Evolutionary conservation across 495 filamentous ascomycete species (phyloP), one percentile per base, ranked within the genome.

Genomic region (Zalerion maritima): DNA sequence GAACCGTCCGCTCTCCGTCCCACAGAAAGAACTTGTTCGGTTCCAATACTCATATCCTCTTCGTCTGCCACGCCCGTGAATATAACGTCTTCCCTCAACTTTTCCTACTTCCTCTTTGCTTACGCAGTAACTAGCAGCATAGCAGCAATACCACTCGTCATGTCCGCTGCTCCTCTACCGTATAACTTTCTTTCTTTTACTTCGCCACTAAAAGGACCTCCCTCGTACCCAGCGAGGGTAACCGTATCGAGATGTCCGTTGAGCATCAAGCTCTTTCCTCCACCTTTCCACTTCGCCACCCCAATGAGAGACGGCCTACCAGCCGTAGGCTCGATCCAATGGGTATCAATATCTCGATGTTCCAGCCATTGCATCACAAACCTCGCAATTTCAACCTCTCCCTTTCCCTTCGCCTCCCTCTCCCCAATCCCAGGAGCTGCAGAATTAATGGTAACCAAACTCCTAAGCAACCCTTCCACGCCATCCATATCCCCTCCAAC

Each of bases 191-290:
- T 58, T 21, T 60, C 41, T 24, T 45, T 47, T 3, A 60, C 28
- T 0, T 34, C 31, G 0, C 62, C 62, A 4, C 49, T 54, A 4
- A 67, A 39, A 4, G 58, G 48, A 33, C 62, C 50, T 5, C 28
- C 40, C 11, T 58, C 55, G 34, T 67, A 65, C 21, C 51, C 58
- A 6, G 43, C 35, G 3, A 57, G 38, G 26, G 47, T 64, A 24
- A 64, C 58, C 0, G 60, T 67, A 34, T 67, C 62, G 4, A 60
- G 46, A 30, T 67, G 60, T 2, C 62, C 60, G 23, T 65, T 65
- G 34, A 65, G 50, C 55, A 67, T 62, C 3, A 67, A 43, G 3
- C 52, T 57, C 24, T 54, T 51, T 24, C 60, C 59, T 10, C 46
- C 58, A 3, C 60, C 62, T 0, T 28, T 46, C 9, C 60, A 59